These are phyloP conservation scores for Dothideomycetidae sp. DNA, from an alignment of 2,329 filamentous ascomycete species.

Conservation along the genomic window DNA sequence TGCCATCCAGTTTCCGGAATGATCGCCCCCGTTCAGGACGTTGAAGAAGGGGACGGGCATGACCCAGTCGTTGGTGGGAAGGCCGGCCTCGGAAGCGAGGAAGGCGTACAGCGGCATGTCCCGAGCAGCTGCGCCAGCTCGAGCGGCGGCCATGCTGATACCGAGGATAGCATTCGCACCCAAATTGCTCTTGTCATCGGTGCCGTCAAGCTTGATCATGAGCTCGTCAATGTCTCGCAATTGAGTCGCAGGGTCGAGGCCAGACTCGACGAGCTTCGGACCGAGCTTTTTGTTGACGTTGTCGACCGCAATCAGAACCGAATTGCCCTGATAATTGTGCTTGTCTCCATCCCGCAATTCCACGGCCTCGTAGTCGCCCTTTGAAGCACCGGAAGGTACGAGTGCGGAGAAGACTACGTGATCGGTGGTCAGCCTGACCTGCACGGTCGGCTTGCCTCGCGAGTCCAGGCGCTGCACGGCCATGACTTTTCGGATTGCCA, in stretches of 20 bases:
- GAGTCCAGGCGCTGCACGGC: slow-evolving; percentile 14
- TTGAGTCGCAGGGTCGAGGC: slow-evolving; percentile 10
- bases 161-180: slow-evolving; percentile 82
- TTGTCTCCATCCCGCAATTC: slow-evolving; percentile 87
- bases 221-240: slow-evolving; percentile 75
- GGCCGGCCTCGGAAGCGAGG: slow-evolving; percentile 73
- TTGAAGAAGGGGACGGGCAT: slow-evolving; percentile 89
- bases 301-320: slow-evolving; percentile 66
- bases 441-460: slow-evolving; percentile 15
- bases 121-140: slow-evolving; percentile 83
- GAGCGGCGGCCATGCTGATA: slow-evolving; percentile 71
- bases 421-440: slow-evolving; percentile 11
- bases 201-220: slow-evolving; percentile 73
- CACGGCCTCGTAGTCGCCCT: slow-evolving; percentile 78
- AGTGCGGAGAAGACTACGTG: slow-evolving; percentile 12
- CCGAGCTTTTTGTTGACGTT: slow-evolving; percentile 75
- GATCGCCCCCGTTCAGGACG: slow-evolving; percentile 59
- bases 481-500: slow-evolving; percentile 11
- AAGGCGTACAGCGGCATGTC: slow-evolving; percentile 75
- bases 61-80: slow-evolving; percentile 73
- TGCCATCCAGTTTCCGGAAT: slow-evolving; percentile 37
- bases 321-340: slow-evolving; percentile 26
- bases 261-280: slow-evolving; percentile 37
- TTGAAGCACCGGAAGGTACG: slow-evolving; percentile 17
- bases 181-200: slow-evolving; percentile 73